Percentiles rank a stretch among this genome's conserved stretches.
phyloP scores from a whole-genome alignment of 202 grass and related monocot genomes.

The Schoenoplectus triqueter region DNA sequence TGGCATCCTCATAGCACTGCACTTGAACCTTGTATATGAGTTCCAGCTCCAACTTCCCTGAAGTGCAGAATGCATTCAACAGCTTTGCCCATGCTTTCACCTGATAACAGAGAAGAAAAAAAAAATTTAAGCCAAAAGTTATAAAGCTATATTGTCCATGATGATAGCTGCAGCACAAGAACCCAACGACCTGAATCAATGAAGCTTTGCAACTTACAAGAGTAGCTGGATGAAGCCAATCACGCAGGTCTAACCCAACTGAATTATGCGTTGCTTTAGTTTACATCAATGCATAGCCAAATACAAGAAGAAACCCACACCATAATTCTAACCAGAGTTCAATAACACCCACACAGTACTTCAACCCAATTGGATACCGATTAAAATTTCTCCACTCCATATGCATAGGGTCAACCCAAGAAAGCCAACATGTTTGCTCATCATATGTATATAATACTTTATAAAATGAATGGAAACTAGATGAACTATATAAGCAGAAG shows the following conservation, averaged over 20 bases:
- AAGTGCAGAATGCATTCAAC: constrained; percentile 80
- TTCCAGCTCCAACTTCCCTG: constrained; percentile 75
- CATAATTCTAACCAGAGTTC: neutral
- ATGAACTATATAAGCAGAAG: neutral
- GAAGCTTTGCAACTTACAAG: no score
- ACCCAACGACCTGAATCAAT: neutral
- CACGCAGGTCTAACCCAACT: neutral
- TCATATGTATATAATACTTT: neutral
- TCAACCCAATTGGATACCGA: neutral
- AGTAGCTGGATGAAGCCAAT: neutral
- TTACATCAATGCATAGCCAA: neutral
- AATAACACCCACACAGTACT: neutral
- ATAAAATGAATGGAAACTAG: neutral
- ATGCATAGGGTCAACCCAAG: neutral
- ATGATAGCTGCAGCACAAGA: neutral
- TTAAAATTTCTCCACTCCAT: neutral
- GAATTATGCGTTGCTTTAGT: neutral
- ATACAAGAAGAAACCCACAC: neutral
- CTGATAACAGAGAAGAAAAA: constrained; percentile 34
- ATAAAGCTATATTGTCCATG: neutral
- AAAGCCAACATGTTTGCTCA: neutral
- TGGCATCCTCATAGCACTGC: constrained; percentile 83
- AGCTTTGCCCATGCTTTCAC: constrained; percentile 84
- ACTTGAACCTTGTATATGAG: constrained; percentile 90
- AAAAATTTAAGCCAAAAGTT: constrained; percentile 14